Percentiles rank a stretch among this genome's conserved stretches.
phyloP scores from a whole-genome alignment of 148 eudicot genomes.

The Cornus controversa region DNA sequence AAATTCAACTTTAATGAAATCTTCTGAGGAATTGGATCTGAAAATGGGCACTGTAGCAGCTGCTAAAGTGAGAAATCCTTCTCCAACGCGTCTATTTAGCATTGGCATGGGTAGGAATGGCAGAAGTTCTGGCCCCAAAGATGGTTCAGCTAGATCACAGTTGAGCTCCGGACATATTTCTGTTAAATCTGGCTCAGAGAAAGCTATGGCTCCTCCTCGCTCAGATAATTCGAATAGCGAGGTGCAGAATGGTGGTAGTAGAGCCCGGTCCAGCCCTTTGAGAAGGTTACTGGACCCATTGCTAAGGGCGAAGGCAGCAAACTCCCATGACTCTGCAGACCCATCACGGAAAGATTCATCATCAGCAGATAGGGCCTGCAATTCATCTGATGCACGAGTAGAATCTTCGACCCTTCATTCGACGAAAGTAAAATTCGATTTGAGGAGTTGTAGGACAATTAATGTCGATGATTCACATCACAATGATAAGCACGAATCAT shows the following conservation, averaged over 20 bases:
- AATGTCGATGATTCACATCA: slow-evolving; percentile 24
- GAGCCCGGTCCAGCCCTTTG: slow-evolving; percentile 66
- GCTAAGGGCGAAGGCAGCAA: slow-evolving; percentile 45
- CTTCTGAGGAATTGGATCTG: slow-evolving; percentile 23
- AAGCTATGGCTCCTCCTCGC: slow-evolving; percentile 21
- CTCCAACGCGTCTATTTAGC: slow-evolving; percentile 67
- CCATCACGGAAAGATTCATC: slow-evolving; percentile 32
- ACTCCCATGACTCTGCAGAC: slow-evolving; percentile 19
- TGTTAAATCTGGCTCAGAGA: slow-evolving; percentile 32
- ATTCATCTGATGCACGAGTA: slow-evolving; percentile 21
- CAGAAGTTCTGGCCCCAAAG: no score
- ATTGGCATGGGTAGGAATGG: slow-evolving; percentile 46
- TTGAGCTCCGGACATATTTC: slow-evolving; percentile 49
- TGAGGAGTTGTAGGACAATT: slow-evolving; percentile 12
- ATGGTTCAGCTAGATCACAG: no score
- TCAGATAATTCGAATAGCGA: slow-evolving; percentile 28
- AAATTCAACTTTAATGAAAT: slow-evolving; percentile 27
- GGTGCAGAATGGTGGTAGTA: slow-evolving; percentile 26
- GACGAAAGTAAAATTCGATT: slow-evolving; percentile 29
- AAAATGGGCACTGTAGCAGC: slow-evolving; percentile 28
- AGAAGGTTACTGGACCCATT: slow-evolving; percentile 79
- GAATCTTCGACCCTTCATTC: slow-evolving; percentile 24
- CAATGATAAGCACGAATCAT: slow-evolving; percentile 23
- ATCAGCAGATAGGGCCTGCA: slow-evolving; percentile 10
- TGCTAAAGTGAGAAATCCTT: slow-evolving; percentile 46